Evolutionary conservation across 1,139 yeast species (phyloP).

Genomic region (Pichia sp.): DNA sequence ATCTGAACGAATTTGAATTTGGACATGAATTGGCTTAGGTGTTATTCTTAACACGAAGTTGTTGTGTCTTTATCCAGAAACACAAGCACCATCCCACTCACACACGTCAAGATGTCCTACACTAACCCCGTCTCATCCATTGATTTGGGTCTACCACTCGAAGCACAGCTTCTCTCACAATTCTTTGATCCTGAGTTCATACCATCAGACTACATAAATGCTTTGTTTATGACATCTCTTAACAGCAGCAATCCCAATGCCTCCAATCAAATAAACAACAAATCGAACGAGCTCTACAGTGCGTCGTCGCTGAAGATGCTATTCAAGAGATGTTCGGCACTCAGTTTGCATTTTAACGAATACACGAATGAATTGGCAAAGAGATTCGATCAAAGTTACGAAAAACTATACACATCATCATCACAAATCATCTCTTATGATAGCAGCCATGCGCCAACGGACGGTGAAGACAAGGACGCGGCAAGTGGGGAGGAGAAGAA

Average conservation of each 20-base stretch:
- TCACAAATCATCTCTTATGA: constrained; percentile 37
- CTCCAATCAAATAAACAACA: constrained; percentile 17
- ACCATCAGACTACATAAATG: constrained; percentile 49
- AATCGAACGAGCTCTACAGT: constrained; percentile 27
- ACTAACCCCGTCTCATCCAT: constrained; percentile 4
- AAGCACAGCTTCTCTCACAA: constrained; percentile 40
- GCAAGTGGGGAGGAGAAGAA: constrained; percentile 13
- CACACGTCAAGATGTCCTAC: no score
- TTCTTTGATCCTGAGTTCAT: constrained; percentile 49
- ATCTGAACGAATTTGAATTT: no score
- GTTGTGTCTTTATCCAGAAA: no score
- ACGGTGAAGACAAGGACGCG: neutral
- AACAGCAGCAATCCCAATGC: constrained; percentile 3
- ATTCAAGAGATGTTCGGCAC: constrained; percentile 38
- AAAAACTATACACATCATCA: constrained; percentile 41
- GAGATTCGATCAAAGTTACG: constrained; percentile 49
- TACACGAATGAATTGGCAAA: constrained; percentile 55
- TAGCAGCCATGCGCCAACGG: no score
- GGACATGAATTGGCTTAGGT: no score
- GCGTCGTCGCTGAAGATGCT: constrained; percentile 32
- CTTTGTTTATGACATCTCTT: constrained; percentile 37
- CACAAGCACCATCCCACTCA: no score
- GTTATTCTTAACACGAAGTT: no score
- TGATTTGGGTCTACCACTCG: constrained; percentile 19
- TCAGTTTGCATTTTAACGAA: constrained; percentile 60